Conservation (phyloP, 2,329 filamentous ascomycete genomes). For the Mariannaea sp. region DNA sequence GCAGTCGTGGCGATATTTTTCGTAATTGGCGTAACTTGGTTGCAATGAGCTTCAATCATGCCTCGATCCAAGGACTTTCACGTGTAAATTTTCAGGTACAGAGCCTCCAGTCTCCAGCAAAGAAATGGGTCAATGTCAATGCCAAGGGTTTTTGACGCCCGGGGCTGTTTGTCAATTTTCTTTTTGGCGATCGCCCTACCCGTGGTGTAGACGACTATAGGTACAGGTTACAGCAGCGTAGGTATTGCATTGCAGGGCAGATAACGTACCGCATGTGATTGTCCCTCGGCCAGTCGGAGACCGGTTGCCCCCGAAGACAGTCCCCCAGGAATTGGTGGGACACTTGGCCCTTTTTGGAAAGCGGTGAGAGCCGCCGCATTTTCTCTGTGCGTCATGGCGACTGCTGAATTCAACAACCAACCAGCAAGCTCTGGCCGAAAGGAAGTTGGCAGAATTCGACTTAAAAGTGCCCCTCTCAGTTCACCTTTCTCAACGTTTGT, state of each 20-base stretch:
- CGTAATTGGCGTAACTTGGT: slow-evolving; percentile 13
- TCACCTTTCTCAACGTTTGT: slow-evolving; percentile 17
- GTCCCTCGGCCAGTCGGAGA: slow-evolving; percentile 30
- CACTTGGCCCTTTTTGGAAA: slow-evolving; percentile 32
- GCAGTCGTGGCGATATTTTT: slow-evolving; percentile 26
- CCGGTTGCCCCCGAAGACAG: slow-evolving; percentile 2
- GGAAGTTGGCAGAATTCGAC: slow-evolving; percentile 24
- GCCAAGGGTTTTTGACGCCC: too few relatives aligned
- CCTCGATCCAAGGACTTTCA: slow-evolving; percentile 30
- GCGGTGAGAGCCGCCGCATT: slow-evolving; percentile 34
- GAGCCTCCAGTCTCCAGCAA: too few relatives aligned
- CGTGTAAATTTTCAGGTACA: slow-evolving; percentile 32
- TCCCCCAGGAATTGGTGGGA: slow-evolving; percentile 34
- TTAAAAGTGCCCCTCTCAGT: slow-evolving; percentile 33
- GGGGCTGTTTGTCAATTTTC: too few relatives aligned
- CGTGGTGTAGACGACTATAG: too few relatives aligned
- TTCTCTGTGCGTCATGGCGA: slow-evolving; percentile 40
- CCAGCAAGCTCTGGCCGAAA: slow-evolving; percentile 25
- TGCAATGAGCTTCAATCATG: slow-evolving; percentile 10
- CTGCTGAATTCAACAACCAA: slow-evolving; percentile 39
- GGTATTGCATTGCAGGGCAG: too few relatives aligned
- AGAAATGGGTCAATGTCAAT: too few relatives aligned
- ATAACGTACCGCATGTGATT: slow-evolving; percentile 37
- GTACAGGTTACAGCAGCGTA: too few relatives aligned
- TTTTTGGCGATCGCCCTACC: too few relatives aligned